Base-by-base conservation (phyloP, 306 rosid genomes). In the Abrus pulchellus region DNA sequence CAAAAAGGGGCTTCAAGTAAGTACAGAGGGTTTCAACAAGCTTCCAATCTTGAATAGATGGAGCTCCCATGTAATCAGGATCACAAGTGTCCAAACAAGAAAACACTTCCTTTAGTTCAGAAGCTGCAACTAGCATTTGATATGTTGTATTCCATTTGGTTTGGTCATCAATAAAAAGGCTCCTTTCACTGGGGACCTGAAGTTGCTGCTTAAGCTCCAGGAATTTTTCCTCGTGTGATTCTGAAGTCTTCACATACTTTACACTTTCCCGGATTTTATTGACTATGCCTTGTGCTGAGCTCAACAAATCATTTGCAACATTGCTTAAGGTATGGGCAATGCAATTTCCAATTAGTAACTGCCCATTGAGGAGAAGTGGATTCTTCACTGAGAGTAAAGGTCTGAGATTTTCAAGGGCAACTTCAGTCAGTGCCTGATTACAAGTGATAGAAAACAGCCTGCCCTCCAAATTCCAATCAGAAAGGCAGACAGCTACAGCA, bases 401-500 rank as follows among this genome's bases (percentile, higher is more conserved):
- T 87, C 99, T 91, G 53, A 95, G 85, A 85, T 89, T 89, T 54
- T 89, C 98, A 78, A 79, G 68, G 36, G 91, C 90, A 71, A 59
- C 87, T 49, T 87, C 92, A 56, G 81, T 88, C 62, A 80, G 45
- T 11, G 76, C 54, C 77, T 83, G 90, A 77, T 85, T 90, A 47
- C 83, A 83, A 47, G 96, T 95, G 55, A 95, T 76, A 36, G 99
- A 95, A 84, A 95, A 95, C 50, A 95, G 73, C 87, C 88, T 90
- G 68, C 90, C 88, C 47, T 93, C 92, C 84, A 93, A 82, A 79
- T 50, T 85, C 99, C 99, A 95, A 77, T 95, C 98, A 80, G 94
- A 86, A 84, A 95, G 91, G 83, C 99, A 95, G 49, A 80, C 98
- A 65, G 99, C 87, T 54, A 95, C 92, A 64, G 97, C 96, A 87